phyloP scores from a whole-genome alignment of 352 stramenopile genomes.

The Phytophthora europaea region DNA sequence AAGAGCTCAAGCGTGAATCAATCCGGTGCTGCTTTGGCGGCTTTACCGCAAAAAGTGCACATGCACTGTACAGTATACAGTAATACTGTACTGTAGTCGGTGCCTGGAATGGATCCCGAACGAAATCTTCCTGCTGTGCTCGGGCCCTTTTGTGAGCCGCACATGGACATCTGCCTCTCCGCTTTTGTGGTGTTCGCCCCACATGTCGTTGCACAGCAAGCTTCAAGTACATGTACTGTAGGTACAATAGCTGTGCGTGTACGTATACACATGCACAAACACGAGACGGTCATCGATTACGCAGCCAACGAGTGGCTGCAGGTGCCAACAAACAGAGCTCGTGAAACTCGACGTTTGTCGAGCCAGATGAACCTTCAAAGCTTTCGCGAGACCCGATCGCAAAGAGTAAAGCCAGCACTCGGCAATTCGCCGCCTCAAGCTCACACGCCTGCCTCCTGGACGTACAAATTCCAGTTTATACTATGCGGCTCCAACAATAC shows the following conservation, averaged over 20 bases:
- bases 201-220: constrained; percentile 4
- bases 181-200: neutral
- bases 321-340: neutral
- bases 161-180: neutral
- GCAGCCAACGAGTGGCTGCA: constrained; percentile 13
- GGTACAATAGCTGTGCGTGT: too few species aligned
- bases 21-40: neutral
- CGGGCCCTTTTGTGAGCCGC: neutral
- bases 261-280: neutral
- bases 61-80: neutral
- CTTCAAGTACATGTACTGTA: constrained; percentile 11
- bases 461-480: constrained; percentile 1
- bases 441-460: constrained; percentile 40
- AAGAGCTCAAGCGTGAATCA: neutral
- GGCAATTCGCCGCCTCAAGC: constrained; percentile 44
- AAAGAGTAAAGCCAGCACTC: constrained; percentile 21
- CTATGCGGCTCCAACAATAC: constrained; percentile 24
- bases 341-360: neutral
- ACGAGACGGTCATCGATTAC: constrained; percentile 12
- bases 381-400: constrained; percentile 8
- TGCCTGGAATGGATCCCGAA: neutral
- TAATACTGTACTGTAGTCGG: neutral
- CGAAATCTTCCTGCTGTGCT: neutral
- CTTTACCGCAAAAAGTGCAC: neutral
- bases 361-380: constrained; percentile 1